These are phyloP conservation scores for Saturnispora serradocipensis DNA, from an alignment of 805 yeast species.

Conservation along the genomic window DNA sequence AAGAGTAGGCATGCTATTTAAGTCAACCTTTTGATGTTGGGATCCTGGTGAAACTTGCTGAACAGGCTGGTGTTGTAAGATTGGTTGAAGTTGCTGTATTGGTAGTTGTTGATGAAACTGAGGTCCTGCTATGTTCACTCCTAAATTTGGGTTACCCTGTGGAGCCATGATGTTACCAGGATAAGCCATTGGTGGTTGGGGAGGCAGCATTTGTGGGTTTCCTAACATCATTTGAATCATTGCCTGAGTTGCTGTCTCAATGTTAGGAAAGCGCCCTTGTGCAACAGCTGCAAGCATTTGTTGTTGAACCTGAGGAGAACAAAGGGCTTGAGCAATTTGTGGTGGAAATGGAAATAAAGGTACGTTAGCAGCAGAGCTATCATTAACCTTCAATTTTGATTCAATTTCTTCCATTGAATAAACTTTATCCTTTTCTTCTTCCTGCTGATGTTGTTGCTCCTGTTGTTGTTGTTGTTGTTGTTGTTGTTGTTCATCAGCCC, in stretches of 20 bases:
- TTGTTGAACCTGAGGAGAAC: slow-evolving; percentile 24
- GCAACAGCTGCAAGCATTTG: slow-evolving; percentile 25
- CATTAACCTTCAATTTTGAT: slow-evolving; percentile 49
- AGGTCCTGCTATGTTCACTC: slow-evolving; percentile 13
- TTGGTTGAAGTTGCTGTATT: slow-evolving; percentile 10
- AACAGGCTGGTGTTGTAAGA: slow-evolving; percentile 11
- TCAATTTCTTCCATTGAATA: slow-evolving; percentile 79
- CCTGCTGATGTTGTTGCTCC: slow-evolving; percentile 14
- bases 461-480: slow-evolving; percentile 15
- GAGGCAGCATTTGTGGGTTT: slow-evolving; percentile 8
- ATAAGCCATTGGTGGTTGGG: slow-evolving; percentile 12
- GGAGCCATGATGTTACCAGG: slow-evolving; percentile 6
- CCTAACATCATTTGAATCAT: slow-evolving; percentile 25
- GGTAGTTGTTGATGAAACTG: slow-evolving; percentile 12
- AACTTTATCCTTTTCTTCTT: slow-evolving; percentile 32
- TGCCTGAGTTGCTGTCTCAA: slow-evolving; percentile 26
- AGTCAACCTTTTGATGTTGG: slow-evolving; percentile 12
- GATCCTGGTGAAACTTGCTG: slow-evolving; percentile 5
- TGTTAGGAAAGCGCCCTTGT: slow-evolving; percentile 26
- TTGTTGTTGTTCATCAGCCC: slow-evolving; percentile 36
- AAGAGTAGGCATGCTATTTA: slow-evolving; percentile 21
- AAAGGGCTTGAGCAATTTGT: slow-evolving; percentile 11
- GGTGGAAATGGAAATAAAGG: slow-evolving; percentile 22
- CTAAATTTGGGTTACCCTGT: slow-evolving; percentile 13
- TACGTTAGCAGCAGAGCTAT: slow-evolving; percentile 17